Evolutionary conservation across 306 rosid species (phyloP).

Genomic region (Ochetophila trinervis): DNA sequence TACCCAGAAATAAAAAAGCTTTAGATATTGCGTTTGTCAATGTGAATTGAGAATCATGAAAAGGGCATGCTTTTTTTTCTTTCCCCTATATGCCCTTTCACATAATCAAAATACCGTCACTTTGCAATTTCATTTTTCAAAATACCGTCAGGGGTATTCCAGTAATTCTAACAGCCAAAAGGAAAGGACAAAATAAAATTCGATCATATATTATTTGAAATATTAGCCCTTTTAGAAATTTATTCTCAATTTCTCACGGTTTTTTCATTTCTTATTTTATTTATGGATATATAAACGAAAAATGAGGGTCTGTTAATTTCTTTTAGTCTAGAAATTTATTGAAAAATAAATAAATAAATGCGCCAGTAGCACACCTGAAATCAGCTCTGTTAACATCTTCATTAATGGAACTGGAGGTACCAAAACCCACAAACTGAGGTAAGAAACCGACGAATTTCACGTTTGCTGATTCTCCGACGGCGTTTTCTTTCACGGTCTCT

Average conservation of each 20-base stretch:
- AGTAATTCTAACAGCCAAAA: slow-evolving; percentile 18
- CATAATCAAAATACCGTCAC: not conserved
- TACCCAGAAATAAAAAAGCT: not conserved
- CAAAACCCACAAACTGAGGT: slow-evolving; percentile 26
- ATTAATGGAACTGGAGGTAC: slow-evolving; percentile 4
- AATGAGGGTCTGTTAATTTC: too few relatives aligned
- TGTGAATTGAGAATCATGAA: too few relatives aligned
- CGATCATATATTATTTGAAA: too few relatives aligned
- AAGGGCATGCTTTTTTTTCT: not conserved
- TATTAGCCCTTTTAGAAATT: too few relatives aligned
- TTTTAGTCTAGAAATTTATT: not conserved
- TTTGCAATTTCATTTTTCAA: too few relatives aligned
- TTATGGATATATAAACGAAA: too few relatives aligned
- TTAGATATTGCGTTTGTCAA: not conserved
- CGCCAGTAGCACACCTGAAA: slow-evolving; percentile 36
- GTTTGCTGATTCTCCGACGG: slow-evolving; percentile 2
- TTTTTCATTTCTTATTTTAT: too few relatives aligned
- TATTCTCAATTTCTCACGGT: too few relatives aligned
- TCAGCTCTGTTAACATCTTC: slow-evolving; percentile 42
- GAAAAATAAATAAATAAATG: not conserved
- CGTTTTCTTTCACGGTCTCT: slow-evolving; percentile 28
- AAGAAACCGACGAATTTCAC: slow-evolving; percentile 27
- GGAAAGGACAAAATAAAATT: too few relatives aligned
- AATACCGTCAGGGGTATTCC: slow-evolving; percentile 10
- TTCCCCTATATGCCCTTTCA: slow-evolving; percentile 6